Base-by-base conservation (phyloP, 805 yeast genomes). In the Priceomyces castillae region DNA sequence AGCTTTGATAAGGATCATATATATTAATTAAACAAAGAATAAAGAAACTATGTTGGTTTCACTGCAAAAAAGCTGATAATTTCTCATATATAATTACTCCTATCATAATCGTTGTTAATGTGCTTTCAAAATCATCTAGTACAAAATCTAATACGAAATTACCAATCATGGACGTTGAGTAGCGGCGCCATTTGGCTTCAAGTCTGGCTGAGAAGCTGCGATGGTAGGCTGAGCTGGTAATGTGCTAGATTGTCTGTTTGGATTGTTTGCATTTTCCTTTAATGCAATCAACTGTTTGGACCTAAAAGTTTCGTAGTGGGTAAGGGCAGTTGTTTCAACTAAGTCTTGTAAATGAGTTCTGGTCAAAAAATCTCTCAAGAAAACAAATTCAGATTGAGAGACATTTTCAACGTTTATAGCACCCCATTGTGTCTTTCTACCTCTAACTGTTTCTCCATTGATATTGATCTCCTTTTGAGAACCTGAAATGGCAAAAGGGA, bases 401-500 rank as follows among this genome's bases (percentile, higher is more conserved):
- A 88, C 90, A 69, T 94, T 96, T 69, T 90, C 97, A 48, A 94
- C 88, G 64, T 90, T 87, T 58, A 92, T 85, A 14, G 85, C 77
- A 18, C 97, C 97, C 96, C 97, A 92, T 61, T 84, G 82, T 43
- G 95, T 90, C 69, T 86, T 82, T 69, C 98, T 83, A 40, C 97
- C 97, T 57, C 92, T 84, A 37, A 90, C 86, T 19, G 77, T 69
- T 57, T 84, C 86, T 34, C 96, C 97, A 57, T 83, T 81, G 42
- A 86, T 74, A 42, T 80, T 77, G 50, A 87, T 78, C 54, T 84
- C 84, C 44, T 76, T 80, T 62, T 89, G 95, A 10, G 96, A 84
- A 35, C 98, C 99, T 44, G 90, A 89, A 30, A 92, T 81, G 1
- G 98, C 98, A 72, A 94, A 92, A 20, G 99, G 99, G 53, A 90